Percentiles rank a stretch among this genome's conserved stretches.
Conservation (phyloP, 768 basidiomycete genomes). For the Psilocybe sp. region DNA sequence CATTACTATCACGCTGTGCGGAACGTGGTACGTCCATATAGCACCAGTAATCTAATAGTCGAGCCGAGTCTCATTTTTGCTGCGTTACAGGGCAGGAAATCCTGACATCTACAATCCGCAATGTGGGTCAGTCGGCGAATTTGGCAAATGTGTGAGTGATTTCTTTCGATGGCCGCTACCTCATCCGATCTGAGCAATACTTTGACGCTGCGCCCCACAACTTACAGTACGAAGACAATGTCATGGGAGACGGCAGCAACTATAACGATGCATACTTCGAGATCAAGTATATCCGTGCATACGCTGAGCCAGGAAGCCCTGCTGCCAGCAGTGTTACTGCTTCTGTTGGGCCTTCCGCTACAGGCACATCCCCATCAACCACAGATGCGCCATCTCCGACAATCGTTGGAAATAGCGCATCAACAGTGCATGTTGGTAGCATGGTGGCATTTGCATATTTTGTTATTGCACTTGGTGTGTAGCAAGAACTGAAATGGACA, state of each 20-base stretch:
- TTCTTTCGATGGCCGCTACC: neutral
- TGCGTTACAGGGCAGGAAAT: slow-evolving; percentile 36
- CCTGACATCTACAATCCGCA: slow-evolving; percentile 38
- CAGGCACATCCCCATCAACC: neutral
- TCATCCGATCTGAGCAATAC: neutral
- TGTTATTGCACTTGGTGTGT: too few species aligned
- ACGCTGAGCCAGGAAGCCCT: slow-evolving; percentile 19
- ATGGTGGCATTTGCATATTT: too few species aligned
- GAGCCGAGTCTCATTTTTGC: neutral
- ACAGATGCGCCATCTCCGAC: too few species aligned
- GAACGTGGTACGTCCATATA: slow-evolving; percentile 32
- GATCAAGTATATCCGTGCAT: slow-evolving; percentile 56
- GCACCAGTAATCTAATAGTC: neutral
- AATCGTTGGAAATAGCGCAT: too few species aligned
- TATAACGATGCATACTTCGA: slow-evolving; percentile 57
- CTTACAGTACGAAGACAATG: slow-evolving; percentile 36
- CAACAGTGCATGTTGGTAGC: too few species aligned
- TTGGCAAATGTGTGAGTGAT: slow-evolving; percentile 33
- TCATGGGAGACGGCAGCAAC: slow-evolving; percentile 41
- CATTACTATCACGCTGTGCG: slow-evolving; percentile 54
- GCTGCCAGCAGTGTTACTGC: slow-evolving; percentile 9
- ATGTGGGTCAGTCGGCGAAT: slow-evolving; percentile 31
- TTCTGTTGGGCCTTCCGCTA: neutral
- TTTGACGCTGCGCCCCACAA: too few species aligned
- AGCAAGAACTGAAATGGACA: too few species aligned